Evolutionary conservation across 2,329 filamentous ascomycete species (phyloP).

Genomic region (Aspergillus fijiensis): DNA sequence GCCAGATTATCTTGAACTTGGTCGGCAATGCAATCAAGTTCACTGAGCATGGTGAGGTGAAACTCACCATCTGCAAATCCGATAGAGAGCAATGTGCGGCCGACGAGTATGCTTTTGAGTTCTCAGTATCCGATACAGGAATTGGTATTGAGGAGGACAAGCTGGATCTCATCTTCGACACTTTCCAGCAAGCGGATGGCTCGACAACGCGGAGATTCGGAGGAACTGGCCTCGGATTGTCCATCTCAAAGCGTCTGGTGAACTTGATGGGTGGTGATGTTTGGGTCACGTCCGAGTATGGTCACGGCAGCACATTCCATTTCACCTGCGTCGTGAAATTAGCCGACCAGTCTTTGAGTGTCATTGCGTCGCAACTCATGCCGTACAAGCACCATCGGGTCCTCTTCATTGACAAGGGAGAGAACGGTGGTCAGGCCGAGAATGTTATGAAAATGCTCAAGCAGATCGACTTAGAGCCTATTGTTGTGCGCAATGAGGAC

Average conservation of each 20-base stretch:
- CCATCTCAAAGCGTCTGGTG: constrained; percentile 91
- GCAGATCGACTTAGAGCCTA: constrained; percentile 74
- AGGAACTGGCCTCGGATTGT: constrained; percentile 87
- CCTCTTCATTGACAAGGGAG: constrained; percentile 88
- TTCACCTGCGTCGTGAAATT: constrained; percentile 92
- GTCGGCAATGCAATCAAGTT: constrained; percentile 99
- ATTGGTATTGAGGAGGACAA: constrained; percentile 96
- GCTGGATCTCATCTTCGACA: constrained; percentile 95
- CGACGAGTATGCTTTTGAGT: constrained; percentile 90
- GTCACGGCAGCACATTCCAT: constrained; percentile 89
- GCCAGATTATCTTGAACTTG: constrained; percentile 95
- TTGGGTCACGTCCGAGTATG: constrained; percentile 91
- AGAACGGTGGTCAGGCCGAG: constrained; percentile 64
- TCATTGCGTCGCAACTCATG: constrained; percentile 72
- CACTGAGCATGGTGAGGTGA: constrained; percentile 94
- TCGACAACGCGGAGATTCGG: constrained; percentile 96
- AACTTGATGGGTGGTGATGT: constrained; percentile 96
- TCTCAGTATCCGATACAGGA: constrained; percentile 91
- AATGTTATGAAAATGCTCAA: constrained; percentile 76
- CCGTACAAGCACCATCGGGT: constrained; percentile 93
- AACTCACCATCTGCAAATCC: constrained; percentile 80
- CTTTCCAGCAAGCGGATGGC: constrained; percentile 96
- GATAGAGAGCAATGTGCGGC: constrained; percentile 63
- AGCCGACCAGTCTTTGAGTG: constrained; percentile 72
- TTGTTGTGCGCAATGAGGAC: constrained; percentile 76